phyloP scores from a whole-genome alignment of 2,329 filamentous ascomycete genomes.

The Colletotrichum spinosum region DNA sequence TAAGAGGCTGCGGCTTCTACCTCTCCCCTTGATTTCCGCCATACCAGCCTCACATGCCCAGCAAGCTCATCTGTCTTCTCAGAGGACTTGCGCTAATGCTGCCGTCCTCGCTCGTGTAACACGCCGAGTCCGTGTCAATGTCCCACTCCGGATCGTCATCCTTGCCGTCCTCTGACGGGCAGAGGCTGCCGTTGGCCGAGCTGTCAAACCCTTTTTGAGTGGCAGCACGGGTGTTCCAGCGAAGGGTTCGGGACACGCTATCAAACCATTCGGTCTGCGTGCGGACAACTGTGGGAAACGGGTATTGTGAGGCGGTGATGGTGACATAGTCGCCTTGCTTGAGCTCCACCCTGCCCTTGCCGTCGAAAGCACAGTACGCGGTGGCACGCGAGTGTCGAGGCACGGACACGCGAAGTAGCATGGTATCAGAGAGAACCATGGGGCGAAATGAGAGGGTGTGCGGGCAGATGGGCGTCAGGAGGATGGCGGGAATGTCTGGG shows the following conservation, averaged over 20 bases:
- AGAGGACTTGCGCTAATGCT: constrained; percentile 75
- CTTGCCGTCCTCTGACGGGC: constrained; percentile 60
- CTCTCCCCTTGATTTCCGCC: neutral
- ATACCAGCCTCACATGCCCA: constrained; percentile 64
- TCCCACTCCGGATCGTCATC: constrained; percentile 81
- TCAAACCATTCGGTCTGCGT: constrained; percentile 96
- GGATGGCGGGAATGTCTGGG: constrained; percentile 95
- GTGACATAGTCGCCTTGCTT: constrained; percentile 95
- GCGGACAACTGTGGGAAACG: constrained; percentile 94
- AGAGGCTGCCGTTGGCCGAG: constrained; percentile 45
- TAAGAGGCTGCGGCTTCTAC: neutral
- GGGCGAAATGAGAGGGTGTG: constrained; percentile 97
- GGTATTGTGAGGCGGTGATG: constrained; percentile 94
- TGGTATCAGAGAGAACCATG: constrained; percentile 96
- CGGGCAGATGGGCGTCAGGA: constrained; percentile 96
- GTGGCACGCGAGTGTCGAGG: constrained; percentile 88
- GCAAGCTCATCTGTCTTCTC: constrained; percentile 78
- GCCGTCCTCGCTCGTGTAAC: constrained; percentile 78
- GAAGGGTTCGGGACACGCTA: constrained; percentile 88
- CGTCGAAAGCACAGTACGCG: constrained; percentile 97
- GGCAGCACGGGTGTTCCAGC: constrained; percentile 95
- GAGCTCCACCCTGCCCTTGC: constrained; percentile 94
- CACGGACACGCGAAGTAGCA: constrained; percentile 89
- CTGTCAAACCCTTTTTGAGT: constrained; percentile 89
- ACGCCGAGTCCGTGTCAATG: constrained; percentile 88